These are phyloP conservation scores for Decorospora gaudefroyi DNA, from an alignment of 2,329 filamentous ascomycete genomes.

Conservation along the genomic window DNA sequence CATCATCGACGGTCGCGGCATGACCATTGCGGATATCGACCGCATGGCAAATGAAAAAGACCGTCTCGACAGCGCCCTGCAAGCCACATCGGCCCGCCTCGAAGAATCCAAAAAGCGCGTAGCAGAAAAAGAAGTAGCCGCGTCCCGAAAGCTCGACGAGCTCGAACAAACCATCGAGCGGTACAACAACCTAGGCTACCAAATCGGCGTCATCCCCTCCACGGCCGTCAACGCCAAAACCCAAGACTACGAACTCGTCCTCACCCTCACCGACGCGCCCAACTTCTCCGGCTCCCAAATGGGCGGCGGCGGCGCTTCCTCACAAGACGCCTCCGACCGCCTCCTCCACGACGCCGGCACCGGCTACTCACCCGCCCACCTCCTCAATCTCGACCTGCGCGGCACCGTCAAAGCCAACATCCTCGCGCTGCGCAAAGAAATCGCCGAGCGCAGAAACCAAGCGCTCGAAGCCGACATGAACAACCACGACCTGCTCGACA, in stretches of 20 bases:
- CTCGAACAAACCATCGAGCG: slow-evolving; percentile 87
- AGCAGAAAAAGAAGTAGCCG: slow-evolving; percentile 84
- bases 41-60: slow-evolving; percentile 97
- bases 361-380: slow-evolving; percentile 86
- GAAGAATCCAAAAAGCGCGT: slow-evolving; percentile 85
- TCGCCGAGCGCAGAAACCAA: slow-evolving; percentile 82
- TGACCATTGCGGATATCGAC: slow-evolving; percentile 98
- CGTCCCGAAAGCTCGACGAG: slow-evolving; percentile 83
- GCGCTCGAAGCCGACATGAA: slow-evolving; percentile 92
- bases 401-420: slow-evolving; percentile 81
- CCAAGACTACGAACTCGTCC: slow-evolving; percentile 78
- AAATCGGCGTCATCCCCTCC: slow-evolving; percentile 85
- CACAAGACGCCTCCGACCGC: slow-evolving; percentile 64
- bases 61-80: slow-evolving; percentile 84
- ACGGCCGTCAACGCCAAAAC: slow-evolving; percentile 86
- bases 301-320: slow-evolving; percentile 50
- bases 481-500: slow-evolving; percentile 89
- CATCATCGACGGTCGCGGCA: slow-evolving; percentile 87
- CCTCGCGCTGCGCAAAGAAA: slow-evolving; percentile 78
- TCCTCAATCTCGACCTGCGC: slow-evolving; percentile 86
- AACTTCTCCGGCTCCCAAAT: slow-evolving; percentile 67
- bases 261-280: slow-evolving; percentile 77
- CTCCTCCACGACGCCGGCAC: slow-evolving; percentile 79
- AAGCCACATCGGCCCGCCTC: slow-evolving; percentile 72
- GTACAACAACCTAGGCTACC: slow-evolving; percentile 94